A percentile compares a stretch with the other conserved stretches of the same genome.
Evolutionary conservation across 179 eudicot genomes (phyloP).

Genomic region (Pouteria campechiana): DNA sequence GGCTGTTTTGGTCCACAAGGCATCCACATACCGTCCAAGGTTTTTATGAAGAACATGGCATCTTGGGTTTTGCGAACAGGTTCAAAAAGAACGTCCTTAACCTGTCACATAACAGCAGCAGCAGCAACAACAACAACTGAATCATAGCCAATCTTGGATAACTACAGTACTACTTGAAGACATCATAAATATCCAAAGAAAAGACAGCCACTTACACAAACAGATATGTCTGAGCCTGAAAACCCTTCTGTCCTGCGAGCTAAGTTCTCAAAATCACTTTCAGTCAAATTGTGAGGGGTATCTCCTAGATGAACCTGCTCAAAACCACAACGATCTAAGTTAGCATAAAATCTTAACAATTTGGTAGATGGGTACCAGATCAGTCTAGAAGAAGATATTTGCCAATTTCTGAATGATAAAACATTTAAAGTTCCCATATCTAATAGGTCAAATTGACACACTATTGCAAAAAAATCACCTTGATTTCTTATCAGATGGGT

Average conservation of each 20-base stretch:
- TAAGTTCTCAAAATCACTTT: conserved; percentile 75
- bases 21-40: conserved; percentile 50
- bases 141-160: background rate
- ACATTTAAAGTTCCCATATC: no score
- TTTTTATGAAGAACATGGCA: conserved; percentile 73
- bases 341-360: no score
- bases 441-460: no score
- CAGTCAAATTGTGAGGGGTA: conserved; percentile 83
- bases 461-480: no score
- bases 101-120: conserved; percentile 16
- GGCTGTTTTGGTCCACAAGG: conserved; percentile 92
- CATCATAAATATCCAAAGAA: background rate
- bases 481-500: no score
- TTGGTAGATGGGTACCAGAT: no score
- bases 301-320: conserved; percentile 94
- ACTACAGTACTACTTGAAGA: background rate
- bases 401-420: background rate
- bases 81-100: conserved; percentile 90
- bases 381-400: background rate
- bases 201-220: conserved; percentile 66
- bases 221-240: conserved; percentile 94
- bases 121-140: background rate
- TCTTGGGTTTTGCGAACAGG: conserved; percentile 99
- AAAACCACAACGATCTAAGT: no score
- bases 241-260: conserved; percentile 84